Base-by-base conservation (phyloP, 202 grass and related monocot species). In the Eragrostis tef region DNA sequence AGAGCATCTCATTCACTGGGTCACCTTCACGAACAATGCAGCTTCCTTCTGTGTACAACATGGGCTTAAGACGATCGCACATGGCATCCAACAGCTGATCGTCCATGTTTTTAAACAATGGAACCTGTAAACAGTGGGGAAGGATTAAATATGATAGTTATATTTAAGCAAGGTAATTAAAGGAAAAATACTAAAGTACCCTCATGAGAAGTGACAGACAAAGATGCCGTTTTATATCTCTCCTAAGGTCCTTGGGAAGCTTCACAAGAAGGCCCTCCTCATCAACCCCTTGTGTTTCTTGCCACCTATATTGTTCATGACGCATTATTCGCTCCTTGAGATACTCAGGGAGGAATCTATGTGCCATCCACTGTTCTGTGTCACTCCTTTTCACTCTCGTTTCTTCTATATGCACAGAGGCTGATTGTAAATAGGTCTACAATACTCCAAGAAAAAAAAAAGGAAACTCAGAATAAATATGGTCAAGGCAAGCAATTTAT, bases 231-330 rank as follows among this genome's bases (percentile, higher is more conserved):
- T 94, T 94, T 90, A 94, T 94, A 51, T 93, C 95, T 65, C 88
- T 91, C 71, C 92, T 88, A 74, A 98, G 90, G 80, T 98, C 88
- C 83, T 98, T 98, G 52, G 95, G 92, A 81, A 98, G 95, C 67
- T 90, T 98, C 51, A 51, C 59, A 86, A 98, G 92, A 88, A 98
- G 84, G 25, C 71, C 77, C 20, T 93, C 88, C 90, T 94, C 95
- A 78, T 98, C 90, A 69, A 98, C 90, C 4, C 95, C 95, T 89
- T 88, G 86, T 71, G 95, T 98, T 90, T 98, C 95, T 82, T 98
- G 92, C 92, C 92, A 98, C 79, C 83, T 98, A 78, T 98, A 98
- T 56, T 94, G 95, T 66, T 94, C 92, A 61, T 98, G 84, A 51
- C 88, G 92, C 60, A 86, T 67, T 80, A 98, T 98, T 56, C 92